These are phyloP conservation scores for Penicillium angulare DNA, from an alignment of 495 filamentous ascomycete genomes.

Conservation along the genomic window DNA sequence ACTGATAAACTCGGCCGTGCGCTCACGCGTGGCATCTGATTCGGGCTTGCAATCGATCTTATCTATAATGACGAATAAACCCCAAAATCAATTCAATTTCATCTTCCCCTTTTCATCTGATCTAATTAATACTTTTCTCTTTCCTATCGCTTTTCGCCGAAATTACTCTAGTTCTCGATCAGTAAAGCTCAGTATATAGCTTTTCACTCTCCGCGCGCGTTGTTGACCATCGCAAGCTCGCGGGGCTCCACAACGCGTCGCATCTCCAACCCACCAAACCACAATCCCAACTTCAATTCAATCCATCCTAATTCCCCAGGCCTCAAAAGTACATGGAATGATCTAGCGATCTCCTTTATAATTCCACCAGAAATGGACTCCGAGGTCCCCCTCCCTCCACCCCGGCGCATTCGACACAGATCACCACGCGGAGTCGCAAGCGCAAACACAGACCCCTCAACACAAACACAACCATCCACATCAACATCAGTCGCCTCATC, in stretches of 20 bases:
- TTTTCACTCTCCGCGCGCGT: constrained; percentile 11
- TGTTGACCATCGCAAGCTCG: constrained; percentile 15
- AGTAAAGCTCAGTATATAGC: neutral
- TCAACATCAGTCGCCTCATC: constrained; percentile 17
- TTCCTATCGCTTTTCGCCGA: neutral
- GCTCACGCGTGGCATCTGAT: constrained; percentile 15
- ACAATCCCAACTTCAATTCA: too few relatives aligned
- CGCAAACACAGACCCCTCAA: neutral
- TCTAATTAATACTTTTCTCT: neutral
- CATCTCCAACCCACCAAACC: constrained; percentile 2
- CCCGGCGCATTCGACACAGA: constrained; percentile 41
- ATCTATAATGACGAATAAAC: constrained; percentile 11
- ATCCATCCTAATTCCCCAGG: too few relatives aligned
- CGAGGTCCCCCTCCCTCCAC: constrained; percentile 46
- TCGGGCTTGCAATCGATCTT: constrained; percentile 25
- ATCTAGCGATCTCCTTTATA: constrained; percentile 1
- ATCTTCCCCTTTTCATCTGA: neutral
- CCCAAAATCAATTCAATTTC: neutral
- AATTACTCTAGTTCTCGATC: too few relatives aligned
- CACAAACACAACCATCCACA: too few relatives aligned
- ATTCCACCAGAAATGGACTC: constrained; percentile 33
- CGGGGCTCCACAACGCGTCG: constrained; percentile 5
- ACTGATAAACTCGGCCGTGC: constrained; percentile 22
- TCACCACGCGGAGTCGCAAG: constrained; percentile 22
- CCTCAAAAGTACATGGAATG: too few relatives aligned